phyloP scores from a whole-genome alignment of 208 protist species.

The Phytomonas francai region DNA sequence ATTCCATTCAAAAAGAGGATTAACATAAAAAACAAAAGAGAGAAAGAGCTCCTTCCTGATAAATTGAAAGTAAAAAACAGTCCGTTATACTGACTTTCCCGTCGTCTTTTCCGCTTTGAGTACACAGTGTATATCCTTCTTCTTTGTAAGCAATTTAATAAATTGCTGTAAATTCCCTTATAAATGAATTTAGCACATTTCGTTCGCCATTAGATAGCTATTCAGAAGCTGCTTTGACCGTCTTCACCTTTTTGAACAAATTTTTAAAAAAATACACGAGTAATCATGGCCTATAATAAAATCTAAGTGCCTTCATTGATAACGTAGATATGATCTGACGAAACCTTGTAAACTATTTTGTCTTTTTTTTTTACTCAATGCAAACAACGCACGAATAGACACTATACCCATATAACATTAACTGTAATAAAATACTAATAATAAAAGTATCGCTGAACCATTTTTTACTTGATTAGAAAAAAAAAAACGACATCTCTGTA shows the following conservation, averaged over 20 bases:
- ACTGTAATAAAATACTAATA: neutral
- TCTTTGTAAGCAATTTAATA: neutral
- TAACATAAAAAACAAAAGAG: constrained; percentile 7
- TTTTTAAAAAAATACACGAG: neutral
- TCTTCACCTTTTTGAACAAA: neutral
- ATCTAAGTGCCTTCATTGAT: neutral
- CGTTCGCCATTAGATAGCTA: neutral
- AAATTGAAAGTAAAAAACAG: neutral
- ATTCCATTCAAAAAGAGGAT: constrained; percentile 10
- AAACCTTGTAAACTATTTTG: neutral
- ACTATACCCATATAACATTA: neutral
- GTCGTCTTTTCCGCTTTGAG: neutral
- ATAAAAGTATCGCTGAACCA: neutral
- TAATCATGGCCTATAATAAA: neutral
- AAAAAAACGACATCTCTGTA: neutral
- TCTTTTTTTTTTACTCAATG: neutral
- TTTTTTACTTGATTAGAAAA: neutral
- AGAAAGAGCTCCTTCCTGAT: neutral
- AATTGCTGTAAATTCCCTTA: neutral
- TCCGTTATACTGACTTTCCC: neutral
- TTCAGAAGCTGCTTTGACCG: neutral
- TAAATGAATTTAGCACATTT: neutral
- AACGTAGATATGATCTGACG: neutral
- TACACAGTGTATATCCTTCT: neutral
- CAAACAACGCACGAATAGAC: neutral